Conservation (phyloP, 352 stramenopile genomes). For the Albugo candida region DNA sequence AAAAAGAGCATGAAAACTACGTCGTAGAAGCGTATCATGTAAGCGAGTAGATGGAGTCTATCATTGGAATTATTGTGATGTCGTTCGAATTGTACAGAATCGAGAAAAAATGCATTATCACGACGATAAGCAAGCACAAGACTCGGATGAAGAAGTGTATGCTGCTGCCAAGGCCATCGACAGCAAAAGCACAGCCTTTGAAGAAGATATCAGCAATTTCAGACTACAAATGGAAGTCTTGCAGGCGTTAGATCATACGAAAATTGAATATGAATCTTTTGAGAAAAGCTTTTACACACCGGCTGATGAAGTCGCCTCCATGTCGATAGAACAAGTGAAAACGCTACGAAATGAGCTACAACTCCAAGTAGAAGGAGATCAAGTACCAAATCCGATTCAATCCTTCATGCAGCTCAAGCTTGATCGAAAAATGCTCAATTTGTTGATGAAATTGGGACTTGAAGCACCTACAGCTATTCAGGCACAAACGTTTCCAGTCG, state of each 20-base stretch:
- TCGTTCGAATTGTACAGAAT: constrained; percentile 3
- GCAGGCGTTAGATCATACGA: constrained; percentile 38
- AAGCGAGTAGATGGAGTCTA: too few relatives aligned
- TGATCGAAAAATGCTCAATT: constrained; percentile 1
- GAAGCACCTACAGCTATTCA: constrained; percentile 70
- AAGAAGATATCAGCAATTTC: constrained; percentile 11
- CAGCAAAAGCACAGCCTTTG: constrained; percentile 2
- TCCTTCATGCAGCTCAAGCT: constrained; percentile 54
- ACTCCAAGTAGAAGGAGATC: constrained; percentile 23
- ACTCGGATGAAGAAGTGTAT: constrained; percentile 71
- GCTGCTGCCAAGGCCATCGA: constrained; percentile 28
- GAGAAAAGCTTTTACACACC: constrained; percentile 53
- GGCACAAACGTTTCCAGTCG: constrained; percentile 60
- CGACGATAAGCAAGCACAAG: constrained; percentile 7
- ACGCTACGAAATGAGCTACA: constrained; percentile 24
- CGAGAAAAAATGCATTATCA: background rate
- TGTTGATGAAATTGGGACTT: constrained; percentile 46
- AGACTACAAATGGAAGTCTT: constrained; percentile 61
- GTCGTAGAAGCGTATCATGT: background rate
- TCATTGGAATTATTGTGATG: constrained; percentile 16
- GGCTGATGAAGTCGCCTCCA: constrained; percentile 18
- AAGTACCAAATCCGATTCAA: constrained; percentile 31
- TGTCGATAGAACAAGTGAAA: constrained; percentile 17
- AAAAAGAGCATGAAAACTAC: background rate
- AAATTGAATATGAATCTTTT: constrained; percentile 65